Conservation (phyloP, 2,329 filamentous ascomycete genomes). For the Metarhizium brunneum region DNA sequence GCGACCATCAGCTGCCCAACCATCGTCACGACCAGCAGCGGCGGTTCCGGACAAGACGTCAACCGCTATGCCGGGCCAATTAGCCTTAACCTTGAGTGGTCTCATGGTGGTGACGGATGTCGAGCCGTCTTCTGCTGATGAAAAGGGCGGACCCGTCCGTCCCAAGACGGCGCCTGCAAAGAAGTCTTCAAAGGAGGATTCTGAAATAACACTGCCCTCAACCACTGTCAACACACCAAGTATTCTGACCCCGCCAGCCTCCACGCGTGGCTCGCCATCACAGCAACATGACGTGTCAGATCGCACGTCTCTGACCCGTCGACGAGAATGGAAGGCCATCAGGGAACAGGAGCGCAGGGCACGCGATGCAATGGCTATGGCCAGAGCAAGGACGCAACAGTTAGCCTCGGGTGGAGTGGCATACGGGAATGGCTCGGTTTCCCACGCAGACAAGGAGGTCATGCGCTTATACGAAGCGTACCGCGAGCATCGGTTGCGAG, state of each 20-base stretch:
- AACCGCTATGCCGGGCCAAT: neutral
- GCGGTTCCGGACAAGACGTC: neutral
- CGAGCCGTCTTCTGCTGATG: conserved; percentile 18
- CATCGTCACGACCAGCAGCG: neutral
- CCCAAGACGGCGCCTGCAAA: neutral
- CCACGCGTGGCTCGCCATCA: conserved; percentile 18
- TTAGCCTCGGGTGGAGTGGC: conserved; percentile 14
- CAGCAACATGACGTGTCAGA: conserved; percentile 15
- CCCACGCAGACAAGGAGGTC: conserved; percentile 23
- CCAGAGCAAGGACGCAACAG: conserved; percentile 13
- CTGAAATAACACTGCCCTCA: neutral
- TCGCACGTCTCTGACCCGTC: conserved; percentile 21
- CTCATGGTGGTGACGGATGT: conserved; percentile 32
- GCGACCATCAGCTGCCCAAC: neutral
- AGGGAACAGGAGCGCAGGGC: conserved; percentile 18
- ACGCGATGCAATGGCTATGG: conserved; percentile 12
- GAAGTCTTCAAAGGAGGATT: neutral
- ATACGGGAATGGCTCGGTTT: conserved; percentile 12
- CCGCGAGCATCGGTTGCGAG: conserved; percentile 31
- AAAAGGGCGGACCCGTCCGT: neutral
- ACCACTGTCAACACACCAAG: conserved; percentile 1
- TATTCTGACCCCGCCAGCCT: conserved; percentile 22
- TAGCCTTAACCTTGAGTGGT: conserved; percentile 18
- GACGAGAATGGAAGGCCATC: conserved; percentile 23
- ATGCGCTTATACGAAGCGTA: conserved; percentile 30